A percentile compares a stretch with the other conserved stretches of the same genome.
These are phyloP conservation scores for Acacia acuminata DNA, from an alignment of 306 rosid species.

Conservation along the genomic window DNA sequence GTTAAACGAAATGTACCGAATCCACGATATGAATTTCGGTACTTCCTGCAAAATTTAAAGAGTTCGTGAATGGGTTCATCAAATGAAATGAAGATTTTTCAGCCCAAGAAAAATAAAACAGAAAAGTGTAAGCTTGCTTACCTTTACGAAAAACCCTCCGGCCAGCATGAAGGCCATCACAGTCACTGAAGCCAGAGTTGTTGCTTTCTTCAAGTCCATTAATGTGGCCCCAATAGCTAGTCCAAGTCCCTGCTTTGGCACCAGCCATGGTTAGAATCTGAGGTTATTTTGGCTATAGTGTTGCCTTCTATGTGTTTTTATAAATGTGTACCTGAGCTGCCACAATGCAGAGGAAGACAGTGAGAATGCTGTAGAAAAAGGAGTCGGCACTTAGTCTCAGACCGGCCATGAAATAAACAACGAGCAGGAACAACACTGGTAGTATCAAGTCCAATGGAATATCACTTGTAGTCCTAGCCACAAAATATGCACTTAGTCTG, in stretches of 20 bases:
- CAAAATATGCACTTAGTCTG: conserved; percentile 89
- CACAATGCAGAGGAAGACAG: conserved; percentile 83
- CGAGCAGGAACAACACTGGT: conserved; percentile 74
- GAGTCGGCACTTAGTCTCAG: conserved; percentile 60
- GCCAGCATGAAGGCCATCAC: conserved; percentile 99
- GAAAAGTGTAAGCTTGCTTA: conserved; percentile 21
- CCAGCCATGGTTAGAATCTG: conserved; percentile 30
- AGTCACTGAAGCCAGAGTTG: conserved; percentile 92
- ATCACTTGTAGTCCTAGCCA: conserved; percentile 96
- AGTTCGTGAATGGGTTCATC: neutral
- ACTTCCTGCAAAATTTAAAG: conserved; percentile 60
- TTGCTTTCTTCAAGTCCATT: conserved; percentile 88
- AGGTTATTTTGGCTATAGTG: neutral
- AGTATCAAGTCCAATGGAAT: conserved; percentile 82
- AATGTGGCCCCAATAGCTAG: conserved; percentile 92
- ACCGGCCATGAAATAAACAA: conserved; percentile 96
- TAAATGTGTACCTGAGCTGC: conserved; percentile 83
- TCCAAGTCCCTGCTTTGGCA: conserved; percentile 78
- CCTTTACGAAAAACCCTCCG: conserved; percentile 94
- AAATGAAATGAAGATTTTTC: conserved; percentile 1
- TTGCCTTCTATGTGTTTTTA: neutral
- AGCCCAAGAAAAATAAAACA: conserved; percentile 1
- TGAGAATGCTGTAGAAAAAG: conserved; percentile 76
- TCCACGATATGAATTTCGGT: conserved; percentile 84
- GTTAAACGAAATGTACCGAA: conserved; percentile 88